Conservation (phyloP, 805 yeast species). For the Pichia paraexigua region DNA sequence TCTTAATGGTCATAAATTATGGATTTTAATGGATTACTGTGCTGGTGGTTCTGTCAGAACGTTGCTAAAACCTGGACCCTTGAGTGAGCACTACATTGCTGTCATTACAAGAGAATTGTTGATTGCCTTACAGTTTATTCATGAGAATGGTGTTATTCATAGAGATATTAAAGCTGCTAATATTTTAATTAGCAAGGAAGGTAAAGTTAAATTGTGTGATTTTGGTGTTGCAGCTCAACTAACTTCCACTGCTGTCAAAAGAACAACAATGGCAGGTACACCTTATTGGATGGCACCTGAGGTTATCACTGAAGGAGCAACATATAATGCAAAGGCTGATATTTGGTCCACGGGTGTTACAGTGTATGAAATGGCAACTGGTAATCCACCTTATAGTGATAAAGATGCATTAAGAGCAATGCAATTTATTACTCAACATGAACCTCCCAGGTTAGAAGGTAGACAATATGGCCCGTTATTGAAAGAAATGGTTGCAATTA, state of each 20-base stretch:
- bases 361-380: conserved; percentile 88
- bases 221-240: conserved; percentile 97
- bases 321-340: conserved; percentile 87
- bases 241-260: conserved; percentile 61
- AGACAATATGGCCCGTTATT: conserved; percentile 65
- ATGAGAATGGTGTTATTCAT: conserved; percentile 85
- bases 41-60: conserved; percentile 95
- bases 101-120: conserved; percentile 80
- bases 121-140: conserved; percentile 72
- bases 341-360: conserved; percentile 98
- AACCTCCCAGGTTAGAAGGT: conserved; percentile 94
- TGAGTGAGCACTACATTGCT: conserved; percentile 78
- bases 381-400: conserved; percentile 95
- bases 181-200: conserved; percentile 74
- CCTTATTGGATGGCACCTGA: conserved; percentile 99
- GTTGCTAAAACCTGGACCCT: conserved; percentile 72
- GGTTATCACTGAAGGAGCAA: conserved; percentile 84
- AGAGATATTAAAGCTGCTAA: conserved; percentile 97
- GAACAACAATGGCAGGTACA: conserved; percentile 94
- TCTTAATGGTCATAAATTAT: conserved; percentile 78
- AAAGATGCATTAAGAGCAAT: conserved; percentile 92
- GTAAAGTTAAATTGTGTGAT: conserved; percentile 87
- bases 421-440: conserved; percentile 85
- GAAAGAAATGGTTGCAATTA: conserved; percentile 83
- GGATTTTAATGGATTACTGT: conserved; percentile 97